Percentiles rank a stretch among this genome's conserved stretches.
phyloP scores from a whole-genome alignment of 2,329 filamentous ascomycete genomes.

The Trichophyton equinum region DNA sequence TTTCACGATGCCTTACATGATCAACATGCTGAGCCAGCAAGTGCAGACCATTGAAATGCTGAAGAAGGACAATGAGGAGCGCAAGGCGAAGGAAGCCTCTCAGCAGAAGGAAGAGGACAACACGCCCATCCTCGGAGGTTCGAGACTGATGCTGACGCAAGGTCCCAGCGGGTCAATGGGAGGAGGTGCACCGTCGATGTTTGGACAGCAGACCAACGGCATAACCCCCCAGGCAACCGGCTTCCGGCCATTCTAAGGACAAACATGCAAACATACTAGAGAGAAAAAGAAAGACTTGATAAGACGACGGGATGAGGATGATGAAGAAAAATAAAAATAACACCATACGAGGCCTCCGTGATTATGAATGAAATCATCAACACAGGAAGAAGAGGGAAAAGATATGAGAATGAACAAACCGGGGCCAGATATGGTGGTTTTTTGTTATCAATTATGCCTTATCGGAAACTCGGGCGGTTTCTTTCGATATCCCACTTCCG shows the following conservation, averaged over 20 bases:
- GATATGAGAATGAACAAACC: background rate
- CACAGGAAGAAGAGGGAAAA: no score
- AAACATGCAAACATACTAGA: background rate
- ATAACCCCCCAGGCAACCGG: constrained; percentile 82
- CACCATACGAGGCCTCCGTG: background rate
- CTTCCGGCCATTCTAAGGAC: constrained; percentile 43
- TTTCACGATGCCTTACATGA: constrained; percentile 99
- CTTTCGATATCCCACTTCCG: constrained; percentile 4
- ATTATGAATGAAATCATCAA: no score
- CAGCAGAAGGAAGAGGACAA: constrained; percentile 87
- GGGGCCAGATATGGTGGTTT: background rate
- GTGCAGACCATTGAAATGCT: constrained; percentile 70
- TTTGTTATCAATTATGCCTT: background rate
- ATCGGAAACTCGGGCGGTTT: constrained; percentile 6
- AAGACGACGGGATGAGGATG: background rate
- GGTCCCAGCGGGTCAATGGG: constrained; percentile 45
- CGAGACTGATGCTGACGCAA: constrained; percentile 89
- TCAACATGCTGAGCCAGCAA: constrained; percentile 91
- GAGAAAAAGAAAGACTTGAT: background rate
- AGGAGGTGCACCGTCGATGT: constrained; percentile 41
- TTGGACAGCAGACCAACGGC: constrained; percentile 64
- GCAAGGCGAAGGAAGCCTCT: constrained; percentile 57
- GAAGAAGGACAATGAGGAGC: constrained; percentile 92
- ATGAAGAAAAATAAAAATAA: background rate
- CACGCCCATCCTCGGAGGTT: constrained; percentile 80